These are phyloP conservation scores for Bullera alba DNA, from an alignment of 768 basidiomycete genomes.

Conservation along the genomic window DNA sequence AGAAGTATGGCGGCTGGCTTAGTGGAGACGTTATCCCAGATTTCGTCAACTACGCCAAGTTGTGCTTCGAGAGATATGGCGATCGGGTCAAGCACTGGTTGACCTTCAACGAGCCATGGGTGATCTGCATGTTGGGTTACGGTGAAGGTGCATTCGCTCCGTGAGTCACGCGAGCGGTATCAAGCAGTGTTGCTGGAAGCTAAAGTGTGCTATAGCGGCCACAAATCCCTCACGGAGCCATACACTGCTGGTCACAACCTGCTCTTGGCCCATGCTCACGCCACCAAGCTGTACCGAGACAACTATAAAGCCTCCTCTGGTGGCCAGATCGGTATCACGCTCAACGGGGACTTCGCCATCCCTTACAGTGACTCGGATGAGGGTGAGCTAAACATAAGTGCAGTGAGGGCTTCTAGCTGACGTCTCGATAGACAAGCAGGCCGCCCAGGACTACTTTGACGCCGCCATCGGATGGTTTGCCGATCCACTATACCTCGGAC, in stretches of 20 bases:
- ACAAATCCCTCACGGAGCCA: conserved; percentile 28
- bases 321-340: conserved; percentile 69
- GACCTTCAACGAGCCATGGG: conserved; percentile 64
- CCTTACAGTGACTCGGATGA: conserved; percentile 64
- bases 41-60: conserved; percentile 57
- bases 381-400: conserved; percentile 51
- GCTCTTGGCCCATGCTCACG: conserved; percentile 63
- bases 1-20: conserved; percentile 69
- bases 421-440: conserved; percentile 53
- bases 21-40: conserved; percentile 62
- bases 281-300: conserved; percentile 61
- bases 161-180: conserved; percentile 8
- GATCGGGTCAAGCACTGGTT: conserved; percentile 72
- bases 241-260: conserved; percentile 57
- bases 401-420: conserved; percentile 2
- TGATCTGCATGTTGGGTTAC: conserved; percentile 57
- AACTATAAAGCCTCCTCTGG: conserved; percentile 59
- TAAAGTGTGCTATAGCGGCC: conserved; percentile 11
- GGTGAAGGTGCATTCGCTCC: conserved; percentile 60
- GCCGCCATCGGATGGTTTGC: conserved; percentile 58
- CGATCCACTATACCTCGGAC: conserved; percentile 67
- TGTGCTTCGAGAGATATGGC: conserved; percentile 69
- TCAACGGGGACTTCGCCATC: conserved; percentile 69
- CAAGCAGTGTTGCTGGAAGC: not conserved
- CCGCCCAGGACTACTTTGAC: conserved; percentile 66